Conservation (phyloP, 768 basidiomycete species). For the Russula foetens region DNA sequence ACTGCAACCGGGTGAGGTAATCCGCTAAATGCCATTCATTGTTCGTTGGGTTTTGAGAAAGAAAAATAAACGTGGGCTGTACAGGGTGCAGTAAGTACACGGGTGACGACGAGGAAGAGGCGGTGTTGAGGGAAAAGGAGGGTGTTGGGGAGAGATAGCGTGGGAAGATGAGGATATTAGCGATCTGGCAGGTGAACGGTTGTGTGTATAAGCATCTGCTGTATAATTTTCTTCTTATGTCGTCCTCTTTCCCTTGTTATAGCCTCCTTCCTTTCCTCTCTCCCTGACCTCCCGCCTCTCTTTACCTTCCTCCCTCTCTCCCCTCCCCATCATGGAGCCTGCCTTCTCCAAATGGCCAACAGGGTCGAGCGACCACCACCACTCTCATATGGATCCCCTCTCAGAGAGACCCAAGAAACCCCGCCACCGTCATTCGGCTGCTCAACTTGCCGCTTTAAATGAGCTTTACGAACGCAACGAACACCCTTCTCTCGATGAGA, state of each 20-base stretch:
- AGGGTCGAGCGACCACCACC: constrained; percentile 15
- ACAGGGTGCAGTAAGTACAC: no score
- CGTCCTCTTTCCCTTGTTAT: not conserved
- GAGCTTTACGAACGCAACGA: constrained; percentile 70
- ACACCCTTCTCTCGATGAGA: constrained; percentile 63
- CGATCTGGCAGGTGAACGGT: constrained; percentile 15
- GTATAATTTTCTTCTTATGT: constrained; percentile 20
- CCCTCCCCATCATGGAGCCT: constrained; percentile 22
- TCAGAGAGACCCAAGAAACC: constrained; percentile 61
- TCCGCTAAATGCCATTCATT: not conserved
- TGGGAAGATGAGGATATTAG: constrained; percentile 20
- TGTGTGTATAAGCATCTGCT: constrained; percentile 19
- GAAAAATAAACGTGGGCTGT: no score
- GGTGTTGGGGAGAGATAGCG: not conserved
- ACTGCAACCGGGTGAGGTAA: not conserved
- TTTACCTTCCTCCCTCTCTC: constrained; percentile 10
- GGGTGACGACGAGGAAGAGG: no score
- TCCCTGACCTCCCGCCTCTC: constrained; percentile 16
- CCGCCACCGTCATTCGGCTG: constrained; percentile 65
- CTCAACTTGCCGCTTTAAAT: constrained; percentile 69
- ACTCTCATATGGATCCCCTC: constrained; percentile 24
- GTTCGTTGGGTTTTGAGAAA: no score
- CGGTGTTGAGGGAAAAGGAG: not conserved
- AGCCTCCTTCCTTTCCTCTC: constrained; percentile 6
- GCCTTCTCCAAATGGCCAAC: constrained; percentile 23